Evolutionary conservation across 805 yeast species (phyloP).

Genomic region (Yarrowia bubula): DNA sequence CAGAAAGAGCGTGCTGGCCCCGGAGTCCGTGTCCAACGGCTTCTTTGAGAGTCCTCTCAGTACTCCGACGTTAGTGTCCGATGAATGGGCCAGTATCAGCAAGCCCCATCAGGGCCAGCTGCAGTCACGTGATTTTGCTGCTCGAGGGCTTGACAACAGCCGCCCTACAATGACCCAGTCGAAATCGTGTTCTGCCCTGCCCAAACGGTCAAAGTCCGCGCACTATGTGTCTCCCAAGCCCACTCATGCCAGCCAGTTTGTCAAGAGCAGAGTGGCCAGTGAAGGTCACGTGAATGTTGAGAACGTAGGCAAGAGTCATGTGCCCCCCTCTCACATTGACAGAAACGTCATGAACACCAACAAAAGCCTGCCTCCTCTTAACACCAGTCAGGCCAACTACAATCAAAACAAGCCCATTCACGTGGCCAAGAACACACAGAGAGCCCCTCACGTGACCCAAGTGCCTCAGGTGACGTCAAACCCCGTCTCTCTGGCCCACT

Average conservation of each 20-base stretch:
- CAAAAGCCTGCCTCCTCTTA: background rate
- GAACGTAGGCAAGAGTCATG: background rate
- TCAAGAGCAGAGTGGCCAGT: background rate
- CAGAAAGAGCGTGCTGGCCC: background rate
- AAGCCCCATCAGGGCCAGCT: no score
- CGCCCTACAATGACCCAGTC: background rate
- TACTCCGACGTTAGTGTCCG: background rate
- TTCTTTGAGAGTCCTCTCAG: background rate
- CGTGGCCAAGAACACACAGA: no score
- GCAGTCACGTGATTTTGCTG: no score
- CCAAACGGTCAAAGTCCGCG: background rate
- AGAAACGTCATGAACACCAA: background rate
- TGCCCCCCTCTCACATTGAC: background rate
- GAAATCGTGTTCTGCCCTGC: slow-evolving; percentile 1
- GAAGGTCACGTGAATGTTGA: background rate
- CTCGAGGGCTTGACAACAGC: background rate
- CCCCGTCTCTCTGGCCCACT: no score
- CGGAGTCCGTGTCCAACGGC: background rate
- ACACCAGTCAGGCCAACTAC: no score
- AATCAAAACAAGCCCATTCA: background rate
- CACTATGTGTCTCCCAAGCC: background rate
- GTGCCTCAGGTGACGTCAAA: no score
- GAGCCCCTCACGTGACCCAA: background rate
- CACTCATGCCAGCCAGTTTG: background rate
- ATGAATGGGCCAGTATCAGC: background rate